Evolutionary conservation across 805 yeast species (phyloP), one percentile per base, ranked within the genome.

Genomic region (Pichia pseudocactophila): DNA sequence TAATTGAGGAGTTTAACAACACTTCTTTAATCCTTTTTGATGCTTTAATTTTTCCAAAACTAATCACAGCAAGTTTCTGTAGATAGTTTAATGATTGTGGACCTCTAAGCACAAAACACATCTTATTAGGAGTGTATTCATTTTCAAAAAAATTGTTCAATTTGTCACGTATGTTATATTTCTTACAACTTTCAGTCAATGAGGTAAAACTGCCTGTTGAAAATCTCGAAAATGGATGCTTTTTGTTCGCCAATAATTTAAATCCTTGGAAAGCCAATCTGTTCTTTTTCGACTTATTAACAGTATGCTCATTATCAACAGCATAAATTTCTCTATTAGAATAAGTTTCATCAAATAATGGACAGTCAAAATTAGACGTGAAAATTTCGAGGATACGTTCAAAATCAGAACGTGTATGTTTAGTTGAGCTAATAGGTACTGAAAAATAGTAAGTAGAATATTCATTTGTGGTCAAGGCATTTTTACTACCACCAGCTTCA

Each of bases 381-480:
- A 82, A 77, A 9, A 70, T 64, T 8, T 66, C 59, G 8, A 80
- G 46, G 2, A 73, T 50, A n/a, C 61, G 55, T 30, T 70, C 72
- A 52, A 78, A 73, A 1, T 66, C 56, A 1, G 72, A 65, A 25
- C 51, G 49, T 2, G 45, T 37, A 7, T 22, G 11, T 1, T 41
- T 44, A 4, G 22, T 27, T 10, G 41, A 8, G 15, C 46, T 64
- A 0, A 69, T 55, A 0, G 88, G 85, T 2, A 80, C 56, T 50
- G 79, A 80, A 53, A 79, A 80, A 49, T 70, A 76, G 55, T 73
- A 83, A 13, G 77, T 68, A 0, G 90, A 81, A 41, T 69, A 73
- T 47, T 78, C 84, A 3, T 80, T 81, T 1, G 81, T 73, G 0
- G 94, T 83, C 48, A 62, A 74, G 0, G 92, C 94, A 58, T 82